Conservation (phyloP, 2,329 filamentous ascomycete species). For the Xylariaceae sp. region DNA sequence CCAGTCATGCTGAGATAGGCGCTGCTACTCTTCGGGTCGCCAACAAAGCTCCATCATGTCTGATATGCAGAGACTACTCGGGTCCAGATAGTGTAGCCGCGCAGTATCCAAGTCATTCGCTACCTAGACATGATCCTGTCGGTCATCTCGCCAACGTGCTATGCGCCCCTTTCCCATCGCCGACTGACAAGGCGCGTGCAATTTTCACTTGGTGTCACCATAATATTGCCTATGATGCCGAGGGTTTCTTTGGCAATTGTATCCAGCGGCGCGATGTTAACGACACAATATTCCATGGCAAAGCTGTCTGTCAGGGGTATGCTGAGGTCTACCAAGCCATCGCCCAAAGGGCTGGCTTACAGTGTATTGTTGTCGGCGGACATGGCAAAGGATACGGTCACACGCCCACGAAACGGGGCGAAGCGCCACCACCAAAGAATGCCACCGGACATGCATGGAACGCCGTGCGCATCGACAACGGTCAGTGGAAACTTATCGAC, state of each 20-base stretch:
- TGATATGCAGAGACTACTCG: constrained; percentile 84
- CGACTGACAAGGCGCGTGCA: constrained; percentile 84
- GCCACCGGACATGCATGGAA: constrained; percentile 82
- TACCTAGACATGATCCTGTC: constrained; percentile 62
- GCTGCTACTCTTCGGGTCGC: constrained; percentile 35
- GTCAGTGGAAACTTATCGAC: constrained; percentile 87
- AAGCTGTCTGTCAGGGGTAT: constrained; percentile 89
- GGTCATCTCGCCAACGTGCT: constrained; percentile 72
- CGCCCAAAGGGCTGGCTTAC: constrained; percentile 71
- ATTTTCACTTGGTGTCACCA: constrained; percentile 96
- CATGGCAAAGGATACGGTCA: constrained; percentile 86
- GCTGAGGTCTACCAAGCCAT: constrained; percentile 76
- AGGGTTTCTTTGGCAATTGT: constrained; percentile 68
- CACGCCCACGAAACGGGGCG: constrained; percentile 54
- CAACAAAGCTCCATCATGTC: constrained; percentile 45
- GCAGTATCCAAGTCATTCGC: constrained; percentile 64
- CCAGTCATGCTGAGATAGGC: constrained; percentile 47
- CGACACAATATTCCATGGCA: constrained; percentile 67
- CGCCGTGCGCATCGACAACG: constrained; percentile 78
- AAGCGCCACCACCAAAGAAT: constrained; percentile 59
- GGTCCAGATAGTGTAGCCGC: constrained; percentile 72
- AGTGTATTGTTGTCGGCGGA: constrained; percentile 68
- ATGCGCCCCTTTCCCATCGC: constrained; percentile 71
- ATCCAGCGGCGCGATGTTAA: constrained; percentile 64
- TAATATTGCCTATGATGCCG: constrained; percentile 81